phyloP scores from a whole-genome alignment of 2,329 filamentous ascomycete genomes.

The Onygenales sp. region DNA sequence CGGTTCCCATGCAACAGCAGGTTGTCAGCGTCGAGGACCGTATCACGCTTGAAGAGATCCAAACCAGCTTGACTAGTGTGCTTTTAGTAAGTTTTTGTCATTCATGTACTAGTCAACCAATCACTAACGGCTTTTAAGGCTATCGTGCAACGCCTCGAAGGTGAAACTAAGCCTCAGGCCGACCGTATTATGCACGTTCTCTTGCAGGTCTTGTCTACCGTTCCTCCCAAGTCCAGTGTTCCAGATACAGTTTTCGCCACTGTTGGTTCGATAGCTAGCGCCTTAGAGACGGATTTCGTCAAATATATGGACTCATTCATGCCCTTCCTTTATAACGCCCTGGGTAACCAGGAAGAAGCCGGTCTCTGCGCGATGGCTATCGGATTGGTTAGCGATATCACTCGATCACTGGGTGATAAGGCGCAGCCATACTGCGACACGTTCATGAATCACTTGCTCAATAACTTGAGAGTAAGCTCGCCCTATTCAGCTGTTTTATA shows the following conservation, averaged over 20 bases:
- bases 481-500: background rate
- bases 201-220: constrained; percentile 67
- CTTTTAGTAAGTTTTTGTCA: constrained; percentile 47
- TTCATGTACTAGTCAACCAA: background rate
- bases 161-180: constrained; percentile 79
- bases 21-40: constrained; percentile 96
- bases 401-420: constrained; percentile 77
- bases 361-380: constrained; percentile 94
- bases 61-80: constrained; percentile 87
- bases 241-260: constrained; percentile 90
- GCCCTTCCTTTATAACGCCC: constrained; percentile 85
- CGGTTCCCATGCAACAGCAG: constrained; percentile 78
- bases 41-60: constrained; percentile 93
- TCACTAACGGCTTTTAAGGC: constrained; percentile 34
- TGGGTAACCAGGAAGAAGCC: constrained; percentile 91
- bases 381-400: constrained; percentile 92
- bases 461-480: constrained; percentile 64
- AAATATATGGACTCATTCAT: constrained; percentile 97
- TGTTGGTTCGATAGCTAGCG: constrained; percentile 82
- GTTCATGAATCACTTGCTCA: constrained; percentile 96
- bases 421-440: constrained; percentile 92
- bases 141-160: constrained; percentile 83
- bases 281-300: constrained; percentile 82
- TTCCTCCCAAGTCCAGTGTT: constrained; percentile 80
- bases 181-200: constrained; percentile 90